phyloP scores from a whole-genome alignment of 495 filamentous ascomycete species.

The Massariosphaeria phaeospora region DNA sequence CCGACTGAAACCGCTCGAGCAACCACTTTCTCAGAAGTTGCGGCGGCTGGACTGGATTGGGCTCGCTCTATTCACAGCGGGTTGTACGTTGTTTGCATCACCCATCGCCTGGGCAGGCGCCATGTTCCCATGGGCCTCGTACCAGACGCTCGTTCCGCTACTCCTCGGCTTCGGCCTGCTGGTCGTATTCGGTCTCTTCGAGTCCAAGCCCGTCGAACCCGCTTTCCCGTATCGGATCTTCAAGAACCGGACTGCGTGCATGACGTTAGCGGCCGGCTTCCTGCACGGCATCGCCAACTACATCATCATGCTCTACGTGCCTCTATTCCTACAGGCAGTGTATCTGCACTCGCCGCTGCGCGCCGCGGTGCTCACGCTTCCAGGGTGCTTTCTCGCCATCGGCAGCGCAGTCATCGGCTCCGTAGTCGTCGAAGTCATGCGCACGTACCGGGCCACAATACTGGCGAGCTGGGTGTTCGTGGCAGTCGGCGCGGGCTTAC shows the following conservation, averaged over 20 bases:
- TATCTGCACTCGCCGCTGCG: slow-evolving; percentile 30
- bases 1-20: slow-evolving; percentile 25
- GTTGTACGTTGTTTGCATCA: slow-evolving; percentile 27
- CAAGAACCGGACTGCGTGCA: slow-evolving; percentile 31
- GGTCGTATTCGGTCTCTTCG: slow-evolving; percentile 39
- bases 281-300: slow-evolving; percentile 39
- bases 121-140: slow-evolving; percentile 42
- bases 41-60: slow-evolving; percentile 29
- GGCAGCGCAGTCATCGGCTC: slow-evolving; percentile 28
- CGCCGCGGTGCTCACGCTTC: slow-evolving; percentile 6
- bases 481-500: slow-evolving; percentile 33
- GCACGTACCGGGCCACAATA: slow-evolving; percentile 33
- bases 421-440: slow-evolving; percentile 26
- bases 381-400: slow-evolving; percentile 18
- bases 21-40: slow-evolving; percentile 29
- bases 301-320: slow-evolving; percentile 39
- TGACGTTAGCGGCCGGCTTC: slow-evolving; percentile 25
- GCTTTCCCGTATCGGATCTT: slow-evolving; percentile 41
- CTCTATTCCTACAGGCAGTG: slow-evolving; percentile 42
- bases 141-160: slow-evolving; percentile 41
- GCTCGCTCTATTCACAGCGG: slow-evolving; percentile 32
- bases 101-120: slow-evolving; percentile 43
- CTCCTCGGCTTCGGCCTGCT: slow-evolving; percentile 39
- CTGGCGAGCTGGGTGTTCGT: slow-evolving; percentile 33
- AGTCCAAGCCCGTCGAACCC: slow-evolving; percentile 30